These are phyloP conservation scores for Castanospermum australe DNA, from an alignment of 306 rosid species.

Conservation along the genomic window DNA sequence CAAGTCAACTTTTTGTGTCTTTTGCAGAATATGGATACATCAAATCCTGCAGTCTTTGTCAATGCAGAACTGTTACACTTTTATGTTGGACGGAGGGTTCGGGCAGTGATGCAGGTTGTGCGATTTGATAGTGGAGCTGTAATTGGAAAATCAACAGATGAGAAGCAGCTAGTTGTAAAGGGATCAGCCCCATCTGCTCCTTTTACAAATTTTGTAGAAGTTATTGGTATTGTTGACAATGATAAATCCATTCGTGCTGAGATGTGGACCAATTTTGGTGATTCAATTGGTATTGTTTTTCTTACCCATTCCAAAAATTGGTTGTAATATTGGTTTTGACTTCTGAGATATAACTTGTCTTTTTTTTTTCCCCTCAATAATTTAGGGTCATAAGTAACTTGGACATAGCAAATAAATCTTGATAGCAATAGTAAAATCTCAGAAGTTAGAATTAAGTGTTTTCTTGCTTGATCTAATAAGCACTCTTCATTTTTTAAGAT, in stretches of 20 bases:
- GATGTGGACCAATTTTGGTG: constrained; percentile 85
- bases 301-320: neutral
- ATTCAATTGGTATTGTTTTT: constrained; percentile 58
- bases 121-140: constrained; percentile 52
- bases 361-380: neutral
- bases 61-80: constrained; percentile 64
- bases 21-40: constrained; percentile 73
- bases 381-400: neutral
- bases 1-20: constrained; percentile 1
- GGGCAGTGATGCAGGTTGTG: constrained; percentile 73
- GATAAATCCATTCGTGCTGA: constrained; percentile 76
- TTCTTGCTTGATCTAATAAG: neutral
- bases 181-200: constrained; percentile 51
- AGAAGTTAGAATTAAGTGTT: neutral
- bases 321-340: constrained; percentile 6
- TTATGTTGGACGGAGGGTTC: constrained; percentile 69
- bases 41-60: constrained; percentile 78
- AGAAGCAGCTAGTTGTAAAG: constrained; percentile 58
- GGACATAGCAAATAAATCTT: neutral
- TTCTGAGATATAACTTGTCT: neutral
- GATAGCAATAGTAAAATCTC: neutral
- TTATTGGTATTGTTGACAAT: constrained; percentile 75
- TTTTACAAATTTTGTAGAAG: constrained; percentile 74
- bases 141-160: constrained; percentile 81
- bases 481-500: neutral